Evolutionary conservation across 352 stramenopile species (phyloP), one percentile per base, ranked within the genome.

Genomic region (Phytophthora cactorum): DNA sequence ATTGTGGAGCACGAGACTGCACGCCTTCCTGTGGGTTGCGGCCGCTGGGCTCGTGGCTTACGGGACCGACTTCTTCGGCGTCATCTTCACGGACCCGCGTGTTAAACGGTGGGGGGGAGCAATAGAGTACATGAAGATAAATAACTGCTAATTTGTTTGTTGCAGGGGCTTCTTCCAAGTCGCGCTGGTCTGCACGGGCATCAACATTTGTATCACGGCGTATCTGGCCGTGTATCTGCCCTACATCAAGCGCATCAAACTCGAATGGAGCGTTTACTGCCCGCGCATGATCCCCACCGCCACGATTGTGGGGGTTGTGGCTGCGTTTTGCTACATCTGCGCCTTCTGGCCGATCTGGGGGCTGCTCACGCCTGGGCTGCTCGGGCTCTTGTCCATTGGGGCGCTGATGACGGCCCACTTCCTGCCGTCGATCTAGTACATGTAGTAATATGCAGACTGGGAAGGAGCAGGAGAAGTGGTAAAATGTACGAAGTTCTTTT

Each of bases 361-460:
- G 41, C 84, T 98, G 57, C 80, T 98, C 41, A 93, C 93, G 28
- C 96, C 94, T 1, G 81, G 96, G 0, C 75, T 98, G 36, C 74
- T 98, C 27, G 84, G 81, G n/a, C 79, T 97, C 9, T 83, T 98
- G 60, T 88, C 91, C 55, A 89, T 98, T 51, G 96, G 91, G 7
- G 72, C 82, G n/a, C 82, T 98, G 52, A 98, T 98, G 84, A 89
- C 81, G 1, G 81, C 95, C 5, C 94, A 98, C 78, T 98, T 98
- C 69, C 74, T 98, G 53, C 96, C 96, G 1, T 81, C 85, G 6
- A 95, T 94, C 17, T 95, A 79, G 56, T 49, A 45, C 32, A 38
- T 22, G 22, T 22, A 22, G 22, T 22, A 22, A 22, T 22, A 22
- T 22, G 22, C 22, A 22, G 22, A 22, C 22, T 22, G 22, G 22